phyloP scores from a whole-genome alignment of 768 basidiomycete species.

The Postia placenta region DNA sequence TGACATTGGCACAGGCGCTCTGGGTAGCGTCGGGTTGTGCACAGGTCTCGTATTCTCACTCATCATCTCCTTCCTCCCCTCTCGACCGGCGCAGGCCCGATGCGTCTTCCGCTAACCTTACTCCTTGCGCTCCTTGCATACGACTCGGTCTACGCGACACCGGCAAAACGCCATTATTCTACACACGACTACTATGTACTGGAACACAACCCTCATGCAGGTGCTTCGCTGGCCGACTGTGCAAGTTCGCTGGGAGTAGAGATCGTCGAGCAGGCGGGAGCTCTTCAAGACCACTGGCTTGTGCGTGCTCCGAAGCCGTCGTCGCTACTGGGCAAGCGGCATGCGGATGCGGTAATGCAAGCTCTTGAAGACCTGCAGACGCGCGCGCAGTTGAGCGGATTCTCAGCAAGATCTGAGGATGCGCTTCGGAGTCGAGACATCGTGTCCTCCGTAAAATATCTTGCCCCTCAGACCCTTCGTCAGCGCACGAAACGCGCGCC shows the following conservation, averaged over 20 bases:
- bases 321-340: slow-evolving; percentile 26
- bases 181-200: slow-evolving; percentile 82
- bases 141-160: slow-evolving; percentile 28
- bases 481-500: slow-evolving; percentile 72
- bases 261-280: slow-evolving; percentile 83
- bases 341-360: slow-evolving; percentile 43
- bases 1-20: not conserved
- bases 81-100: slow-evolving; percentile 1
- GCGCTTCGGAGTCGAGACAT: slow-evolving; percentile 33
- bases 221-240: slow-evolving; percentile 54
- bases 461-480: slow-evolving; percentile 60
- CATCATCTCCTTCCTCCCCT: not conserved
- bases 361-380: slow-evolving; percentile 40
- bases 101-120: slow-evolving; percentile 21
- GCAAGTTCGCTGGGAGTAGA: slow-evolving; percentile 65
- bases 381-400: slow-evolving; percentile 13
- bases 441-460: slow-evolving; percentile 50
- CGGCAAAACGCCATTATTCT: slow-evolving; percentile 48
- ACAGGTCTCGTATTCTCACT: not conserved
- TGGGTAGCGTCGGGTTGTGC: not conserved
- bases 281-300: slow-evolving; percentile 79
- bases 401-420: slow-evolving; percentile 36
- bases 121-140: slow-evolving; percentile 25
- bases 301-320: slow-evolving; percentile 50
- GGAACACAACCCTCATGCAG: slow-evolving; percentile 49